Evolutionary conservation across 192 early-diverging fungal species (phyloP), one percentile per base, ranked within the genome.

Genomic region (Coemansia nantahalensis): DNA sequence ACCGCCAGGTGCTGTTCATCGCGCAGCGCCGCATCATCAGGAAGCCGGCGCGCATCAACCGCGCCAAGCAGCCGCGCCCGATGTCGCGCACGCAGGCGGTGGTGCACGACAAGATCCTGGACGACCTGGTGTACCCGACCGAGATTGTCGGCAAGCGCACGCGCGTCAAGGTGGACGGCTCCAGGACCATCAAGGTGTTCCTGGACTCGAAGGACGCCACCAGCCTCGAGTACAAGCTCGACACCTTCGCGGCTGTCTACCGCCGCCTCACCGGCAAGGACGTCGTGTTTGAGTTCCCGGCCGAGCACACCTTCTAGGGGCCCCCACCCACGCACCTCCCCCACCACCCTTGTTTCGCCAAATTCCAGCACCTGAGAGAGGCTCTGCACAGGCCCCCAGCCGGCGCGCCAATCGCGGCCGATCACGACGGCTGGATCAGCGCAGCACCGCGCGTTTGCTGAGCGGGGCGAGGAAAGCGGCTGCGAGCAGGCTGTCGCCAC

Each of bases 141-240:
- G 96, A 98, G 81, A 98, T 98, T 77, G 89, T 95, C 54, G 96
- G 96, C 67, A 94, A 97, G 90, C 84, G 96, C 59, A 94, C 92
- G 61, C 92, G 92, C 81, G 91, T 97, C 70, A 88, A 88, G 79
- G 86, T 90, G 47, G 96, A 98, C 67, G 94, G 94, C 54, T 83
- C 81, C 79, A 92, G 90, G 80, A 80, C 87, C 68, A 88, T 90
- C 82, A 98, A 97, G 87, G 90, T 94, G 35, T 94, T 89, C 84
- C 84, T 98, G 66, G 94, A 97, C 85, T 87, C 82, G 61, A 98
- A 98, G 90, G 96, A 98, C 75, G 86, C 91, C 57, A 98, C 94
- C 76, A 86, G 87, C 54, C 80, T 96, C 45, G 92, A 96, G 81
- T 97, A 96, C 91, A 97, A 96, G 88, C 87, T 99, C 31, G 90